phyloP scores from a whole-genome alignment of 768 basidiomycete genomes.

The Suillus americanus region DNA sequence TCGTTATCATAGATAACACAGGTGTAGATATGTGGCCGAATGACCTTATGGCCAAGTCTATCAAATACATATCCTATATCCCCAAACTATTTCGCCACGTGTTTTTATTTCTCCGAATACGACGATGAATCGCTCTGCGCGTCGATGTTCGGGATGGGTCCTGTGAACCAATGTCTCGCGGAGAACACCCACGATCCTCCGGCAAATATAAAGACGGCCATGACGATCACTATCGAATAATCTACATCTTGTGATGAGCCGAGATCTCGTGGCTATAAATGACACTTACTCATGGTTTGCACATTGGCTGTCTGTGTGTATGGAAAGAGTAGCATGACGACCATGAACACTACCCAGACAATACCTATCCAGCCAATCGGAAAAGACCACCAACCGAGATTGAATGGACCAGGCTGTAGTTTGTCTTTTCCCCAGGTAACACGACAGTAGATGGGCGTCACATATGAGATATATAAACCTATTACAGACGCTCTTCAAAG shows the following conservation, averaged over 20 bases:
- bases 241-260: constrained; percentile 10
- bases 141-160: constrained; percentile 32
- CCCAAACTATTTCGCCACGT: not conserved
- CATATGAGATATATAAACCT: constrained; percentile 38
- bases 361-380: constrained; percentile 30
- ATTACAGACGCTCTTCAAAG: constrained; percentile 30
- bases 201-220: constrained; percentile 31
- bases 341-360: constrained; percentile 34
- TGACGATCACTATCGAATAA: constrained; percentile 29
- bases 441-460: constrained; percentile 36
- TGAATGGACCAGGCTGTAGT: constrained; percentile 36
- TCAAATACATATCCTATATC: constrained; percentile 3
- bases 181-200: constrained; percentile 34
- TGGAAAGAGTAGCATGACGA: constrained; percentile 35
- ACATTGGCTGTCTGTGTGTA: constrained; percentile 18
- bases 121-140: not conserved
- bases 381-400: constrained; percentile 30
- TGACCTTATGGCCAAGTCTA: not conserved
- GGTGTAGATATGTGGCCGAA: not conserved
- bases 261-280: not conserved
- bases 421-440: constrained; percentile 34
- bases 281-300: constrained; percentile 34
- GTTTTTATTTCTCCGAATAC: constrained; percentile 10
- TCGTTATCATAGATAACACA: constrained; percentile 71
- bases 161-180: constrained; percentile 35